Evolutionary conservation across 768 basidiomycete genomes (phyloP).

Genomic region (Amanita rubescens): DNA sequence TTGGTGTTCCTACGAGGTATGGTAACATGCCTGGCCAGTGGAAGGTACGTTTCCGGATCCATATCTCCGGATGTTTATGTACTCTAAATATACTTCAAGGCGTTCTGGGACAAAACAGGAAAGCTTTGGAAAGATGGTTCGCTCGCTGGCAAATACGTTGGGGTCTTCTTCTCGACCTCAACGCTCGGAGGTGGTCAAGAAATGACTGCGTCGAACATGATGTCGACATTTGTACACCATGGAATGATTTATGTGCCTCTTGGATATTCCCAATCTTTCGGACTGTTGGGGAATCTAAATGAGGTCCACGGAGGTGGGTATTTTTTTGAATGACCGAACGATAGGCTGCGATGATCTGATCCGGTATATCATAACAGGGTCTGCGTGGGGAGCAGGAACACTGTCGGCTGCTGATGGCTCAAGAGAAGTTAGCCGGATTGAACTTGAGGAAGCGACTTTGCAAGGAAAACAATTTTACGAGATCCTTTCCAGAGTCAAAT

Average conservation of each 20-base stretch:
- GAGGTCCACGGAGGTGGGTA: slow-evolving; percentile 58
- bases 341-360: not conserved
- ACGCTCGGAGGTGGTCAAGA: slow-evolving; percentile 69
- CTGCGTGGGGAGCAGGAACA: slow-evolving; percentile 79
- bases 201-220: slow-evolving; percentile 33
- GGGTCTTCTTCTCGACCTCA: slow-evolving; percentile 62
- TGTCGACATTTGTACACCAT: slow-evolving; percentile 58
- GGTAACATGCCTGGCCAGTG: slow-evolving; percentile 72
- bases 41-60: slow-evolving; percentile 30
- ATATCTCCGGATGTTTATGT: not conserved
- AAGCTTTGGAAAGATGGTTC: slow-evolving; percentile 48
- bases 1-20: slow-evolving; percentile 68
- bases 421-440: slow-evolving; percentile 52
- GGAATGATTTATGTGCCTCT: slow-evolving; percentile 39
- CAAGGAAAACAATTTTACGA: slow-evolving; percentile 55
- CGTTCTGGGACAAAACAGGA: slow-evolving; percentile 78
- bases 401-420: slow-evolving; percentile 45
- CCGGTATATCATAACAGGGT: slow-evolving; percentile 33
- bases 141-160: slow-evolving; percentile 61
- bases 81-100: slow-evolving; percentile 24
- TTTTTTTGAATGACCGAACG: too few species aligned
- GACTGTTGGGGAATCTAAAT: slow-evolving; percentile 28
- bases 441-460: slow-evolving; percentile 47
- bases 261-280: slow-evolving; percentile 24
- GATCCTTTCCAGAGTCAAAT: slow-evolving; percentile 34